These are phyloP conservation scores for Golubevia pallescens DNA, from an alignment of 1,284 basidiomycete genomes.

Conservation along the genomic window DNA sequence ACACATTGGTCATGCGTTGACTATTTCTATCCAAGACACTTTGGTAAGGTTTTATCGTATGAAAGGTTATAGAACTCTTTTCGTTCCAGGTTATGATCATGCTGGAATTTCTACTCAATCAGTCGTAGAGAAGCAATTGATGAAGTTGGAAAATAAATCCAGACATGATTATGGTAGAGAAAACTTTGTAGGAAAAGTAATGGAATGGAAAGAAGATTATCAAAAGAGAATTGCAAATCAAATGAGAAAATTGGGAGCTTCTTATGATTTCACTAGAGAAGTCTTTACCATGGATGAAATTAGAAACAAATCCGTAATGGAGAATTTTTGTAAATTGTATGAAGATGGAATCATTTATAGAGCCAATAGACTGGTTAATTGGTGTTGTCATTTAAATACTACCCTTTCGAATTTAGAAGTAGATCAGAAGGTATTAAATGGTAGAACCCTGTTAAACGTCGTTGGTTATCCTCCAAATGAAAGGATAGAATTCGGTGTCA, in stretches of 20 bases:
- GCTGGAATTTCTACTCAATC: constrained; percentile 98
- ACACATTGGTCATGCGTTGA: constrained; percentile 95
- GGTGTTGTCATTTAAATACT: constrained; percentile 96
- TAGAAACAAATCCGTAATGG: constrained; percentile 77
- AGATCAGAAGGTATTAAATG: constrained; percentile 89
- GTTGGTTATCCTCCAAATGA: constrained; percentile 94
- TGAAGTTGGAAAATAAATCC: constrained; percentile 81
- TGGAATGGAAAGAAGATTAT: constrained; percentile 98
- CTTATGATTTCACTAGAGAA: constrained; percentile 89
- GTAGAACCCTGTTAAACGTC: constrained; percentile 84
- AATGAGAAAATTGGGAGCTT: constrained; percentile 85
- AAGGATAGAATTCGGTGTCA: constrained; percentile 94
- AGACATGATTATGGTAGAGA: constrained; percentile 94
- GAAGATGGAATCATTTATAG: constrained; percentile 95
- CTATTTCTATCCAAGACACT: constrained; percentile 88
- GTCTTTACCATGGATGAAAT: constrained; percentile 92
- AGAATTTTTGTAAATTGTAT: constrained; percentile 88
- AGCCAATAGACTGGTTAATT: constrained; percentile 96
- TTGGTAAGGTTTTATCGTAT: constrained; percentile 69
- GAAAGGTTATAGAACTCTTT: constrained; percentile 89
- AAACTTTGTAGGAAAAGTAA: constrained; percentile 87
- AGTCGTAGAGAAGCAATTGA: constrained; percentile 91
- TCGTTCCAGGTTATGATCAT: constrained; percentile 95
- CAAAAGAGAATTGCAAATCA: constrained; percentile 89
- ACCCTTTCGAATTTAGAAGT: constrained; percentile 95